Base-by-base conservation (phyloP, 805 yeast genomes). In the Scheffersomyces stipitis region DNA sequence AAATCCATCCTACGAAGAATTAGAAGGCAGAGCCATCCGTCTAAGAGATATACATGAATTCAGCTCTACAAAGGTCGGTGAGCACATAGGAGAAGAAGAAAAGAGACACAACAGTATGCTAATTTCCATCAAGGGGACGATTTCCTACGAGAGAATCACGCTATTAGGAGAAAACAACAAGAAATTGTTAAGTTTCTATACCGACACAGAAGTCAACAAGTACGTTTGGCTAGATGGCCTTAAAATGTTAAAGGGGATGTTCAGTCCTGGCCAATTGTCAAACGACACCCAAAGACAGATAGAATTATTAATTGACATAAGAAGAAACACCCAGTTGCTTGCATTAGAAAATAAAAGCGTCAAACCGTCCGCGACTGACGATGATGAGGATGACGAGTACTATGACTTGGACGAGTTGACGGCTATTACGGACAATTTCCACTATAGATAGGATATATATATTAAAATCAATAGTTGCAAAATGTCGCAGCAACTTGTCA, bases 211-310 rank as follows among this genome's bases (percentile, higher is more conserved):
- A 44, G 86, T 82, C 32, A 73, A 78, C 33, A 78, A 83, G 29
- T 77, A 75, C 36, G 76, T 81, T 5, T 87, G 95, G 95, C 63
- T 83, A 24, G 95, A 87, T 60, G 96, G 95, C 0, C 57, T 86
- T 37, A 78, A 77, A 49, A 62, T 69, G 69, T 63, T 68, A 45
- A 62, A 60, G 42, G 69, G 68, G 4, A 47, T 52, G 43, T 54
- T 48, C 3, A 54, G 54, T 15, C 52, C 55, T 1, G 63, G 62
- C 13, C 58, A 60, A 24, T 56, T 68, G 22, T 65, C 71, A 0
- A 44, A 37, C 7, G 71, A 67, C 22, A 67, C 75, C 5, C 57
- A 60, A 14, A 51, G 51, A 18, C 73, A 69, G 42, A 46, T 67
- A 26, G 51, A 56, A 18, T 44, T 54, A 12, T 57, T 69, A 45